A percentile compares a stretch with the other conserved stretches of the same genome.
Conservation (phyloP, 108 stramenopile species). For the Poteriospumella lacustris region DNA sequence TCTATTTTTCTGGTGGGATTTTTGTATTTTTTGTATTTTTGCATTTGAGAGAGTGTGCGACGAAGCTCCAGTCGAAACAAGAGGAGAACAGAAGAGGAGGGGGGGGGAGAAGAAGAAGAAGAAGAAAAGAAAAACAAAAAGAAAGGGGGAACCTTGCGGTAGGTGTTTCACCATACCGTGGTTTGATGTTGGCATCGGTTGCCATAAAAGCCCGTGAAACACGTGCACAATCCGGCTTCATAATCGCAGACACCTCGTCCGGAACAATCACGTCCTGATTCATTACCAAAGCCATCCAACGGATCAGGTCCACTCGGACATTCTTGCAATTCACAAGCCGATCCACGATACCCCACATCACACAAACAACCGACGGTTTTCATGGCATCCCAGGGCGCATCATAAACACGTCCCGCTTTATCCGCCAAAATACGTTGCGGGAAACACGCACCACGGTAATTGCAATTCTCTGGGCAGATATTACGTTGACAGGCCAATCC, state of each 20-base stretch:
- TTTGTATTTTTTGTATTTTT: no score
- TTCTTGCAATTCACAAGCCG: constrained; percentile 70
- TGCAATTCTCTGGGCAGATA: constrained; percentile 26
- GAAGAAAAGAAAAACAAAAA: no score
- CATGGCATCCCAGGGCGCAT: constrained; percentile 64
- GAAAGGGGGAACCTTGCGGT: no score
- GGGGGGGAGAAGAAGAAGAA: no score
- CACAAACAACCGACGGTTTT: constrained; percentile 75
- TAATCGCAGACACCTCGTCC: constrained; percentile 72
- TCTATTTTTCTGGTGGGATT: no score
- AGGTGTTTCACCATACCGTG: no score
- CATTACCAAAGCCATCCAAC: constrained; percentile 57
- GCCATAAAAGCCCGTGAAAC: constrained; percentile 71
- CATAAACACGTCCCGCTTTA: constrained; percentile 56
- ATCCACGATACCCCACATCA: constrained; percentile 71
- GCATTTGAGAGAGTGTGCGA: no score
- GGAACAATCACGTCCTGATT: constrained; percentile 69
- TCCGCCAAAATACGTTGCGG: not conserved
- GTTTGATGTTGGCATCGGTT: constrained; percentile 59
- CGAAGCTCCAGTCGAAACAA: no score
- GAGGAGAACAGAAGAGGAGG: no score
- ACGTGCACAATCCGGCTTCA: constrained; percentile 58
- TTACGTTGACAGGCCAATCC: constrained; percentile 65
- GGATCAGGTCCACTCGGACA: constrained; percentile 67
- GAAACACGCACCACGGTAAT: constrained; percentile 11